Evolutionary conservation across 164 flowering plant species (phyloP).

Genomic region (Cinnamomum chago): DNA sequence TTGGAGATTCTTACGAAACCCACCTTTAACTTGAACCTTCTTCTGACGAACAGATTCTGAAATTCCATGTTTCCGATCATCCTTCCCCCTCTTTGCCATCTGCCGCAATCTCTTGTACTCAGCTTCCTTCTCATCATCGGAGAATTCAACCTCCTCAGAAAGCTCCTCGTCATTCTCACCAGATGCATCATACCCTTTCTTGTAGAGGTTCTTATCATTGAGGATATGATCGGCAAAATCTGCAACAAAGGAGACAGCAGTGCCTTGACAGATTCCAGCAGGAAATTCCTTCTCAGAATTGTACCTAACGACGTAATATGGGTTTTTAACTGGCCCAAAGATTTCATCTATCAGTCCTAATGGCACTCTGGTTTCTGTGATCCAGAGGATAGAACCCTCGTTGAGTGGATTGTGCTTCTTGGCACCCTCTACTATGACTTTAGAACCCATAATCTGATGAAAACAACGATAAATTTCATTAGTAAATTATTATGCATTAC

Average conservation of each 20-base stretch:
- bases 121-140: constrained; percentile 98
- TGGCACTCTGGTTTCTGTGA: constrained; percentile 62
- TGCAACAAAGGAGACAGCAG: constrained; percentile 60
- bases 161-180: constrained; percentile 89
- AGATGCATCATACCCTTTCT: constrained; percentile 96
- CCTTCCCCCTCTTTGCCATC: constrained; percentile 52
- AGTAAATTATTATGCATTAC: not conserved
- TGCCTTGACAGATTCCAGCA: constrained; percentile 52
- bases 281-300: constrained; percentile 83
- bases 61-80: constrained; percentile 36
- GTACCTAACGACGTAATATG: constrained; percentile 81
- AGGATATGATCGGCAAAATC: constrained; percentile 85
- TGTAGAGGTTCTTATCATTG: constrained; percentile 61
- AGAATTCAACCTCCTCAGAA: constrained; percentile 72
- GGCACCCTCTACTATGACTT: constrained; percentile 84
- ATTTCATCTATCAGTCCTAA: constrained; percentile 87
- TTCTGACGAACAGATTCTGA: constrained; percentile 29
- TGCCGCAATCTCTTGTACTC: constrained; percentile 62
- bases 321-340: constrained; percentile 95
- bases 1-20: constrained; percentile 21
- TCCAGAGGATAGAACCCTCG: constrained; percentile 97
- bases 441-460: constrained; percentile 61
- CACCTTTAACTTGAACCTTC: constrained; percentile 33
- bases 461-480: not conserved
- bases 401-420: constrained; percentile 87